These are phyloP conservation scores for Suillus variegatus DNA, from an alignment of 768 basidiomycete species.

Conservation along the genomic window DNA sequence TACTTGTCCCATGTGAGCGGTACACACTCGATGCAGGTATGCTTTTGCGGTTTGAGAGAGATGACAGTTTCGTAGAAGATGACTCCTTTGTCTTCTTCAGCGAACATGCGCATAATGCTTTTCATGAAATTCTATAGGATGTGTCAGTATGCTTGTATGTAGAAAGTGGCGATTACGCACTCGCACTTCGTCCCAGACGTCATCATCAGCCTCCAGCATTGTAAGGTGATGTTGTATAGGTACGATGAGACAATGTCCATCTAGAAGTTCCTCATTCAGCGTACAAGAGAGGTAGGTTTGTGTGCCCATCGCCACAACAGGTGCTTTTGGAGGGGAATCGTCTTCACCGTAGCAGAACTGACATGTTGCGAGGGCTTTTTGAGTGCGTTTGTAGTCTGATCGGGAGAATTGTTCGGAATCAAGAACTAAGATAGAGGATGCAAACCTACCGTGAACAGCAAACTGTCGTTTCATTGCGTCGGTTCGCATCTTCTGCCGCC, in stretches of 20 bases:
- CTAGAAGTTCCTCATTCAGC: conserved; percentile 80
- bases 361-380: conserved; percentile 84
- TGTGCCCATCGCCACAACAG: conserved; percentile 89
- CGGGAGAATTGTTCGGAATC: neutral
- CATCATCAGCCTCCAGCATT: conserved; percentile 93
- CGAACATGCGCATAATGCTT: conserved; percentile 93
- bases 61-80: conserved; percentile 95
- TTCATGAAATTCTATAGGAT: conserved; percentile 70
- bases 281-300: conserved; percentile 92
- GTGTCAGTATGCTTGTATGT: conserved; percentile 4
- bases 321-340: conserved; percentile 84
- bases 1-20: conserved; percentile 89
- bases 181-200: conserved; percentile 96
- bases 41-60: conserved; percentile 82
- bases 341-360: conserved; percentile 93
- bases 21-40: conserved; percentile 92
- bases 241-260: conserved; percentile 93
- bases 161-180: conserved; percentile 45
- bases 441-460: conserved; percentile 80
- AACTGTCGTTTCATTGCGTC: conserved; percentile 97
- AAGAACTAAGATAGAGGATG: neutral
- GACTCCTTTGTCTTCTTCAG: conserved; percentile 90
- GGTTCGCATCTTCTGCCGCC: conserved; percentile 91
- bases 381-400: conserved; percentile 91
- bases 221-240: conserved; percentile 93